phyloP scores from a whole-genome alignment of 2,329 filamentous ascomycete species.

The Microsporum audouinii region DNA sequence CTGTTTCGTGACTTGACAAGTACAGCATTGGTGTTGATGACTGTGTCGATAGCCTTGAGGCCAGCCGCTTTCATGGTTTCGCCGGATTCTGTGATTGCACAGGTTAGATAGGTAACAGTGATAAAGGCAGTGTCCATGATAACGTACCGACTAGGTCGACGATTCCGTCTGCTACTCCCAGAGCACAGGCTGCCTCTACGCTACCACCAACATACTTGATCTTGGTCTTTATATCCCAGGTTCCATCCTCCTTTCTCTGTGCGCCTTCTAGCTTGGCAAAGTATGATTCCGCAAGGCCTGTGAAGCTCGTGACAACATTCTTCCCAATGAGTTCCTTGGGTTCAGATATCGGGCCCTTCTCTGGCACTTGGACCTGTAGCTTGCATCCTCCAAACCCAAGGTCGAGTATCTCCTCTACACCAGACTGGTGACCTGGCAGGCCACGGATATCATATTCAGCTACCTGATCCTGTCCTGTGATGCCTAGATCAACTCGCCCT shows the following conservation, averaged over 20 bases:
- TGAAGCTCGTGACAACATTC: slow-evolving; percentile 93
- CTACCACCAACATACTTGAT: slow-evolving; percentile 93
- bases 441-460: slow-evolving; percentile 66
- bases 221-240: slow-evolving; percentile 61
- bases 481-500: slow-evolving; percentile 84
- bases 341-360: slow-evolving; percentile 60
- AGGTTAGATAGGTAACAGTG: background rate
- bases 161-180: slow-evolving; percentile 93
- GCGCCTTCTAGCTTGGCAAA: slow-evolving; percentile 63
- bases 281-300: slow-evolving; percentile 68
- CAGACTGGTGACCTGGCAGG: slow-evolving; percentile 32
- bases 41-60: slow-evolving; percentile 85
- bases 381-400: slow-evolving; percentile 84
- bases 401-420: slow-evolving; percentile 78
- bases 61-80: slow-evolving; percentile 97
- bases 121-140: background rate
- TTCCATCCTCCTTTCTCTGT: slow-evolving; percentile 22
- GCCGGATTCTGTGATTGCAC: slow-evolving; percentile 60
- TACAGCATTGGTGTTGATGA: slow-evolving; percentile 75
- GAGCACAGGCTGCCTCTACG: slow-evolving; percentile 89
- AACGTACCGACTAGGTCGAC: slow-evolving; percentile 86
- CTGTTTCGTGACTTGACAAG: slow-evolving; percentile 83
- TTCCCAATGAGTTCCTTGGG: slow-evolving; percentile 75
- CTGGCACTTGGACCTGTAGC: slow-evolving; percentile 92
- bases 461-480: slow-evolving; percentile 87